Percentiles rank a stretch among this genome's conserved stretches.
Evolutionary conservation across 2,329 filamentous ascomycete species (phyloP).

Genomic region (Phyllosticta capitalensis): DNA sequence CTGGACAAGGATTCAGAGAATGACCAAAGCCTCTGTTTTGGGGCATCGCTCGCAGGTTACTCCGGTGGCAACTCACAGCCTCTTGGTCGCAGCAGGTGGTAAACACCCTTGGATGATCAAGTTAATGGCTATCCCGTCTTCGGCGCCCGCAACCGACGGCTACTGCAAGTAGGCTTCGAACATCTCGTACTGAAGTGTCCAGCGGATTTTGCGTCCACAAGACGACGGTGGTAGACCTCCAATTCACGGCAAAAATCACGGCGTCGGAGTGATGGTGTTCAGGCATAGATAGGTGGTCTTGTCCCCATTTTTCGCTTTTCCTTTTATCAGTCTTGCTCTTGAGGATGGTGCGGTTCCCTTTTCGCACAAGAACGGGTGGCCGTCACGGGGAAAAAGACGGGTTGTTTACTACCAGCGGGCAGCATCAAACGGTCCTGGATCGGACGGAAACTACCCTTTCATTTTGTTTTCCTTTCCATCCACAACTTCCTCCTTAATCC

Average conservation of each 20-base stretch:
- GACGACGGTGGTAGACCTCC: background rate
- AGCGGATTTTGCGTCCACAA: background rate
- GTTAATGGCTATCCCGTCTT: background rate
- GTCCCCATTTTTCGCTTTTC: background rate
- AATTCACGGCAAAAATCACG: constrained; percentile 4
- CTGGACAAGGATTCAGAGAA: constrained; percentile 1
- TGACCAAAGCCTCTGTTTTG: background rate
- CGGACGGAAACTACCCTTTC: background rate
- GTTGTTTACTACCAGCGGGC: background rate
- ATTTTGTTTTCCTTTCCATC: background rate
- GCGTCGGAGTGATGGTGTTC: constrained; percentile 10
- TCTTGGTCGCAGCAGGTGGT: constrained; percentile 33
- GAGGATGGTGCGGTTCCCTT: background rate
- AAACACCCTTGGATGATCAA: constrained; percentile 13
- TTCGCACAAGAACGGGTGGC: background rate
- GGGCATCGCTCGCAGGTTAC: constrained; percentile 3
- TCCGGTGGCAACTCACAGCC: constrained; percentile 29
- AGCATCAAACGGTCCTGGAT: background rate
- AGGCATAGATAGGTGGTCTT: constrained; percentile 2
- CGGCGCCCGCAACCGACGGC: background rate
- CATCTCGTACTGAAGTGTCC: background rate
- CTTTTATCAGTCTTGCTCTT: background rate
- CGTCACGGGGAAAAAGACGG: background rate
- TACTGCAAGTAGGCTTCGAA: background rate
- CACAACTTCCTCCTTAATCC: too few species aligned